These are phyloP conservation scores for Microsporum ferrugineum DNA, from an alignment of 2,329 filamentous ascomycete genomes.

Conservation along the genomic window DNA sequence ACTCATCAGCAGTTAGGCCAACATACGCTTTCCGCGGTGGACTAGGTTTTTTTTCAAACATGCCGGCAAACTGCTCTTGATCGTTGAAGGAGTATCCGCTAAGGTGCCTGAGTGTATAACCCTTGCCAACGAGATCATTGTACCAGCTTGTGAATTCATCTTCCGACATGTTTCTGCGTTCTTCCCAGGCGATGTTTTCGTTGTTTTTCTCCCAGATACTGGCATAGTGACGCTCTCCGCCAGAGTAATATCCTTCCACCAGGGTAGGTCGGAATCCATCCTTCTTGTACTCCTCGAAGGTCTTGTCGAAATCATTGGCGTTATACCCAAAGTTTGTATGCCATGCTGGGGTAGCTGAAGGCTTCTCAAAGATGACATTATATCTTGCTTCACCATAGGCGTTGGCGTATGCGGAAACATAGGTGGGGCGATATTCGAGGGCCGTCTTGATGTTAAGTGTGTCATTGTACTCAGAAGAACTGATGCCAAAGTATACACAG, in stretches of 20 bases:
- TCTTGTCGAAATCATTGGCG: constrained; percentile 4
- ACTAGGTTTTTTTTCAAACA: constrained; percentile 6
- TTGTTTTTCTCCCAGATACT: constrained; percentile 11
- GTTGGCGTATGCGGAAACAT: neutral
- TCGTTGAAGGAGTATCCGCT: neutral
- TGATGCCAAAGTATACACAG: neutral
- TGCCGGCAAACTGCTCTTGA: constrained; percentile 1
- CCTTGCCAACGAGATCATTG: neutral
- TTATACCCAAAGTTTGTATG: constrained; percentile 5
- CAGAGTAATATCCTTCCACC: constrained; percentile 11
- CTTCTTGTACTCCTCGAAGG: constrained; percentile 5
- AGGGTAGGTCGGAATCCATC: constrained; percentile 11
- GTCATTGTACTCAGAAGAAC: neutral
- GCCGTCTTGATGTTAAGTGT: neutral
- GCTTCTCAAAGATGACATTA: constrained; percentile 9
- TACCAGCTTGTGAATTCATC: neutral
- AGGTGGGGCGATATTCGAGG: neutral
- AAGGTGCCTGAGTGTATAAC: neutral
- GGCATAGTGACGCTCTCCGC: constrained; percentile 9
- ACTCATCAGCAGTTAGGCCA: constrained; percentile 5
- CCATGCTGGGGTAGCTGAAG: neutral
- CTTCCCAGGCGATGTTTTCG: neutral
- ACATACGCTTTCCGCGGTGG: constrained; percentile 6
- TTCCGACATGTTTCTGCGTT: neutral
- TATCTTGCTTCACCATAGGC: constrained; percentile 1